A percentile compares a stretch with the other conserved stretches of the same genome.
Conservation (phyloP, 495 filamentous ascomycete species). For the Rostrohypoxylon terebratum region DNA sequence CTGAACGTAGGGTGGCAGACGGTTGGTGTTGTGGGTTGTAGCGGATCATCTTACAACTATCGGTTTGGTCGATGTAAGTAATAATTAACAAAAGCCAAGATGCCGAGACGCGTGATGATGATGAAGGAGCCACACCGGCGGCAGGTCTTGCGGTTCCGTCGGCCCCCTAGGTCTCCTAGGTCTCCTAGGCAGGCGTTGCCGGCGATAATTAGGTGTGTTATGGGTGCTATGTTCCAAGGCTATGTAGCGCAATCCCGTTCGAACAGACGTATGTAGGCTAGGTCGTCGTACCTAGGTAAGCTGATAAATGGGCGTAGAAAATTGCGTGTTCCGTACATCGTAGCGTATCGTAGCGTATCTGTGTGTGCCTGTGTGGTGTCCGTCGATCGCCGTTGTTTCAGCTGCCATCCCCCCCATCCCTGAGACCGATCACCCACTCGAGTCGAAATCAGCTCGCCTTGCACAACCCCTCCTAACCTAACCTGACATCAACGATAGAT, state of each 20-base stretch:
- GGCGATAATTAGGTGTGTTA: neutral
- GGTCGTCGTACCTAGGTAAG: conserved; percentile 5
- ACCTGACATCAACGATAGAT: too few relatives aligned
- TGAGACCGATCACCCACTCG: neutral
- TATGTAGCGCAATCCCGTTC: neutral
- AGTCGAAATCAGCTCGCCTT: neutral
- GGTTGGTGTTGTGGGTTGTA: neutral
- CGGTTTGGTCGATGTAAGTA: neutral
- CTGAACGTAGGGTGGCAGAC: neutral
- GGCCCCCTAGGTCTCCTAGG: too few relatives aligned
- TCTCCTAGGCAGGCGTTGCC: too few relatives aligned
- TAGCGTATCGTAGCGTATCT: neutral
- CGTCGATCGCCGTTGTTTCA: conserved; percentile 12
- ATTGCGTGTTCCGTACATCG: neutral
- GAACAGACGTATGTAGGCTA: neutral
- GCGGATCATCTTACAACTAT: neutral
- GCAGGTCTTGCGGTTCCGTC: neutral
- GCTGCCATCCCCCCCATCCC: neutral
- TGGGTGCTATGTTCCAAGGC: neutral
- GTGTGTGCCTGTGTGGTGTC: neutral
- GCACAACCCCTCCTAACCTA: neutral
- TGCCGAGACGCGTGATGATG: neutral
- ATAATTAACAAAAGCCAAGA: neutral
- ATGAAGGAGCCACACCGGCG: neutral
- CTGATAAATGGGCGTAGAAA: neutral